Base-by-base conservation (phyloP, 2,329 filamentous ascomycete genomes). In the Ambrosiella xylebori region DNA sequence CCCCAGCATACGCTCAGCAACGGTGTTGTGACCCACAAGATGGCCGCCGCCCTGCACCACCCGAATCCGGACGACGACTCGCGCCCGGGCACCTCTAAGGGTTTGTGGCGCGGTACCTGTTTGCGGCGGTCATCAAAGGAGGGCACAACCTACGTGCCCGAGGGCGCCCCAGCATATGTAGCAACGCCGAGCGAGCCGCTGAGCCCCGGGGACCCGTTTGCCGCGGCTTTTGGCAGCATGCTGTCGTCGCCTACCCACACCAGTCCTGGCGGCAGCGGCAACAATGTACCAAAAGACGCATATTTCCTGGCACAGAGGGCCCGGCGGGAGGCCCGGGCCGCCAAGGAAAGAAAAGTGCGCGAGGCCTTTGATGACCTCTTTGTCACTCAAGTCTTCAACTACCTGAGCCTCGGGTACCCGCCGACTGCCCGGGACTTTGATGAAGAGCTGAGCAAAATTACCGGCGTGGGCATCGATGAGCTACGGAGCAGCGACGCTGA, bases 311-410 rank as follows among this genome's bases (percentile, higher is more conserved):
- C 45, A 7, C 36, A 55, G 35, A 38, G 51, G n/a, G 52, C 50
- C 7, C 39, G 52, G 17, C 39, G 57, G 9, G 58, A 57, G 35
- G 57, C 57, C 2, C 77, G 77, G 65, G 72, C 68, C 5, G 69
- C 70, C 11, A 73, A 71, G 13, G 76, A 80, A 63, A 69, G 70
- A 1, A 75, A 76, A 64, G 78, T 82, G 61, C 66, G 71, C 3
- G 69, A 70, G 56, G 89, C 95, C 68, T 95, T 93, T 65, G 76
- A 84, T 61, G 88, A 95, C 67, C 75, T 75, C 2, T 95, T 96
- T 67, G 81, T 96, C 58, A 95, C 90, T 0, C 91, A 97, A 69
- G 90, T 97, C 7, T 97, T 94, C 76, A 96, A 97, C 69, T 97
- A 97, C 69, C 76, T 97, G 13, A 95, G 88, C 0, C 77, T 97